phyloP scores from a whole-genome alignment of 2,329 filamentous ascomycete species.

The Microascus cirrosus region DNA sequence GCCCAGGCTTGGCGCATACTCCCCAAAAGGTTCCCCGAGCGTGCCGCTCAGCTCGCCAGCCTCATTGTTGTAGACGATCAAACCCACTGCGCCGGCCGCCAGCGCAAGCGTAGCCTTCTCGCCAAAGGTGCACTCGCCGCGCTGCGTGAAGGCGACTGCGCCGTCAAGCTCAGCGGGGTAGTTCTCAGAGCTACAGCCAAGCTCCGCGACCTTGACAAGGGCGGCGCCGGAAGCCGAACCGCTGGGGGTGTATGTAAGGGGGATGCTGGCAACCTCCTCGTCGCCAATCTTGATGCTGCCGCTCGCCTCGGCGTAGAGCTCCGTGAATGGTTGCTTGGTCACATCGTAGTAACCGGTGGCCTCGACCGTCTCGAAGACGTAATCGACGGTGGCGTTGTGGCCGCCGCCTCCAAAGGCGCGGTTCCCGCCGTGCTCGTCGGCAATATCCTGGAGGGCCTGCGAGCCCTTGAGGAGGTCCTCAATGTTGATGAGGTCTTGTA shows the following conservation, averaged over 20 bases:
- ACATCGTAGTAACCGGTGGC: slow-evolving; percentile 28
- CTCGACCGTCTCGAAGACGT: slow-evolving; percentile 26
- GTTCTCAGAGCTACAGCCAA: slow-evolving; percentile 42
- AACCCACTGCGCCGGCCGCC: slow-evolving; percentile 42
- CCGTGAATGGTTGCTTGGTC: slow-evolving; percentile 30
- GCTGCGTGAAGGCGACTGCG: slow-evolving; percentile 46
- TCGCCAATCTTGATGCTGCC: slow-evolving; percentile 19
- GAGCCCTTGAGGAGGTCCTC: slow-evolving; percentile 29
- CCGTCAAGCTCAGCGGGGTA: slow-evolving; percentile 40
- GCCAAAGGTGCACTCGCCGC: slow-evolving; percentile 48
- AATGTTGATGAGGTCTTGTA: slow-evolving; percentile 25
- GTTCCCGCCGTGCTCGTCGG: slow-evolving; percentile 27
- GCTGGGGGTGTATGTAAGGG: slow-evolving; percentile 39
- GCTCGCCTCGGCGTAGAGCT: slow-evolving; percentile 21
- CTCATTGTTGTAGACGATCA: slow-evolving; percentile 53
- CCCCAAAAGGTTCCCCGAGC: slow-evolving; percentile 32
- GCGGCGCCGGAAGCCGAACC: slow-evolving; percentile 24
- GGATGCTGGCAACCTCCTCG: slow-evolving; percentile 12
- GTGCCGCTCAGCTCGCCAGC: slow-evolving; percentile 39
- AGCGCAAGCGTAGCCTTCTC: slow-evolving; percentile 45
- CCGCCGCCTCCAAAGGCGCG: slow-evolving; percentile 31
- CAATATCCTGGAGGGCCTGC: slow-evolving; percentile 31
- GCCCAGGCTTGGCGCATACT: slow-evolving; percentile 39
- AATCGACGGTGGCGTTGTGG: slow-evolving; percentile 35
- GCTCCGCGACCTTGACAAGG: slow-evolving; percentile 33